Base-by-base conservation (phyloP, 805 yeast genomes). In the Spathaspora passalidarum region DNA sequence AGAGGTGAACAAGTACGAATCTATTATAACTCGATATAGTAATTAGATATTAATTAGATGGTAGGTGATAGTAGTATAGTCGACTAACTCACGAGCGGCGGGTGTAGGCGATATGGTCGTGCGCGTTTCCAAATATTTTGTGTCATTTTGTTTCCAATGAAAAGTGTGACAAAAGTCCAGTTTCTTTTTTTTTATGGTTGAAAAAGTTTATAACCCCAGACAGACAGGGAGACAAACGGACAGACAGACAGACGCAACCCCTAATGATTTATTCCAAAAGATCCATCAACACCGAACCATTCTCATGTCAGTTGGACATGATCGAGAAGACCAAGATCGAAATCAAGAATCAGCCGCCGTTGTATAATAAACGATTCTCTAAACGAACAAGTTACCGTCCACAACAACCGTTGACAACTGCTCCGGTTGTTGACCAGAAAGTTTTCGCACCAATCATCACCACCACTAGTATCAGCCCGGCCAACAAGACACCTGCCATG, bases 241-340 rank as follows among this genome's bases (percentile, higher is more conserved):
- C 10, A 4, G 3, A 29, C 34, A 29, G 5, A 11, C 9, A 14
- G 32, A 14, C 4, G 19, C 10, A 14, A 35, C 10, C 19, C 7
- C 14, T 32, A 20, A 38, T 18, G 20, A 29, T 22, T 10, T 39
- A 39, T 46, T 65, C 69, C 25, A 54, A 55, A 41, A 60, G 73
- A 26, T 41, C 50, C 37, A 46, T 67, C 35, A 43, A 50, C 17
- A 44, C 54, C 34, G 71, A 64, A 53, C 60, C 72, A 43, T 69
- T 69, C 55, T 61, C 57, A 18, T 51, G 53, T 49, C 75, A 69
- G 50, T 36, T 60, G 40, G 73, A 67, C 37, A 38, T 57, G 25
- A 61, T 69, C 38, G 65, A 63, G 38, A 65, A 58, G 47, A 57
- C 62, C 23, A 49, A 59, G 50, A 54, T 65, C 42, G 75, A 69